Evolutionary conservation across 2,329 filamentous ascomycete species (phyloP).

Genomic region (Xylaria sp.): DNA sequence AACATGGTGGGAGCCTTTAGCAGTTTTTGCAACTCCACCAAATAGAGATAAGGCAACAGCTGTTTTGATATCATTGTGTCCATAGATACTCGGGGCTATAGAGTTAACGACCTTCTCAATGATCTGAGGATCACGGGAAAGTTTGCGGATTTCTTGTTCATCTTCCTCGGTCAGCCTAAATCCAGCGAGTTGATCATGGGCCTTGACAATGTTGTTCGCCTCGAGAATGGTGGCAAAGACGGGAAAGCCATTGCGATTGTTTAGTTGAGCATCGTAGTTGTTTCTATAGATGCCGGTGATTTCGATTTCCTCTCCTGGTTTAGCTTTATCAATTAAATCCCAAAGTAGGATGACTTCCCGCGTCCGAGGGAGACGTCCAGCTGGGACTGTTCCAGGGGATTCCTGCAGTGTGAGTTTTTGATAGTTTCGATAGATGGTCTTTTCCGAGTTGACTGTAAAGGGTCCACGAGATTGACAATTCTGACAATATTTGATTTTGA

Average conservation of each 20-base stretch:
- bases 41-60: conserved; percentile 93
- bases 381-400: conserved; percentile 94
- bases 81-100: conserved; percentile 96
- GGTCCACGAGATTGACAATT: conserved; percentile 95
- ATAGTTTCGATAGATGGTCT: conserved; percentile 98
- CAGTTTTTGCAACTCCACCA: conserved; percentile 89
- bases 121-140: conserved; percentile 90
- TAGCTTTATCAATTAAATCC: conserved; percentile 95
- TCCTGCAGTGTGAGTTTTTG: conserved; percentile 97
- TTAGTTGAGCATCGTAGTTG: conserved; percentile 96
- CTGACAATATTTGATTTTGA: conserved; percentile 95
- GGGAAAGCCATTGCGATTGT: conserved; percentile 98
- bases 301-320: conserved; percentile 97
- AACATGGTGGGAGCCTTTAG: conserved; percentile 87
- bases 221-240: conserved; percentile 98
- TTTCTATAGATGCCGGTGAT: conserved; percentile 97
- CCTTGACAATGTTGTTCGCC: conserved; percentile 96
- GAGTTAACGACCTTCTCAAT: conserved; percentile 92
- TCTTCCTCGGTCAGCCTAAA: conserved; percentile 96
- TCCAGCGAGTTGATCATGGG: conserved; percentile 95
- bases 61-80: conserved; percentile 96
- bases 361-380: conserved; percentile 89
- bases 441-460: conserved; percentile 94
- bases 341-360: conserved; percentile 95
- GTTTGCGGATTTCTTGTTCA: conserved; percentile 83